Conservation (phyloP, 1,139 yeast species). For the Trichomonascaceae sp. region DNA sequence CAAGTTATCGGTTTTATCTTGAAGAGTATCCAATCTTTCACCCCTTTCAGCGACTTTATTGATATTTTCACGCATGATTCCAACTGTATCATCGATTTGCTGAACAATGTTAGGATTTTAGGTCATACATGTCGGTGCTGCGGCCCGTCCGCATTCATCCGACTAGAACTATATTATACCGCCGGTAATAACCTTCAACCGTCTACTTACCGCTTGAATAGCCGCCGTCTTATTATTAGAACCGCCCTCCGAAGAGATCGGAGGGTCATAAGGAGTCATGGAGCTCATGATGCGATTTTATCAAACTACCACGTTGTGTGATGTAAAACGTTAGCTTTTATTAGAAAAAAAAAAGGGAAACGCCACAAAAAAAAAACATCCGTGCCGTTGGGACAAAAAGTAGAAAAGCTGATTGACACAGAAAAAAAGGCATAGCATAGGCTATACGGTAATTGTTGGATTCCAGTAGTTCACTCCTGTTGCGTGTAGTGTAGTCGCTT, state of each 20-base stretch:
- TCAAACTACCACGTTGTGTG: not conserved
- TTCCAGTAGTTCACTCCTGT: too few relatives aligned
- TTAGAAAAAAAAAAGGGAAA: not conserved
- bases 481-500: too few relatives aligned
- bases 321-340: not conserved
- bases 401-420: too few relatives aligned
- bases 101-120: conserved; percentile 22
- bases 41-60: conserved; percentile 95
- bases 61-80: conserved; percentile 96
- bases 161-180: not conserved
- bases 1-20: conserved; percentile 88
- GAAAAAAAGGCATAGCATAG: too few relatives aligned
- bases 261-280: conserved; percentile 86
- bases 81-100: conserved; percentile 96
- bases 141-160: not conserved
- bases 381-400: not conserved
- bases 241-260: conserved; percentile 56
- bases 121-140: not conserved
- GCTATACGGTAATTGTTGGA: too few relatives aligned
- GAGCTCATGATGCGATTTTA: conserved; percentile 49
- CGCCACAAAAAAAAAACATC: not conserved
- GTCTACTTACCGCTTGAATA: conserved; percentile 64
- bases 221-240: conserved; percentile 61
- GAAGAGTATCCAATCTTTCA: conserved; percentile 86
- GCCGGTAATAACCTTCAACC: not conserved